These are phyloP conservation scores for Blumeria graminis DNA, from an alignment of 2,329 filamentous ascomycete genomes.

Conservation along the genomic window DNA sequence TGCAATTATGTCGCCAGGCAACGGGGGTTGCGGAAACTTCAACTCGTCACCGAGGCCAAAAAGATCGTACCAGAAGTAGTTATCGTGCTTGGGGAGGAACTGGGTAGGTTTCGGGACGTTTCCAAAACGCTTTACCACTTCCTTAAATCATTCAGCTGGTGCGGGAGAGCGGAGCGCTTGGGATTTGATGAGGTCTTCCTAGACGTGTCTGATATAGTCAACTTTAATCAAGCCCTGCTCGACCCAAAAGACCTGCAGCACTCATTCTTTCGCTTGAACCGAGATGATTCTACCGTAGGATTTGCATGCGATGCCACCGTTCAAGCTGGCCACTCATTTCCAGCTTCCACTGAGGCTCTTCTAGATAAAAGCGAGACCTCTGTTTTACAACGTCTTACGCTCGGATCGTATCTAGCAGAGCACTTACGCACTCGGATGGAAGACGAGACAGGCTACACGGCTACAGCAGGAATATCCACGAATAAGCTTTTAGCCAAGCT, in stretches of 20 bases:
- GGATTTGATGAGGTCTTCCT: constrained; percentile 67
- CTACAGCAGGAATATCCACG: constrained; percentile 68
- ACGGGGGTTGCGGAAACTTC: constrained; percentile 54
- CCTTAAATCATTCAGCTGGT: constrained; percentile 54
- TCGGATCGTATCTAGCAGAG: constrained; percentile 62
- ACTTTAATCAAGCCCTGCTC: constrained; percentile 53
- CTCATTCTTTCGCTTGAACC: constrained; percentile 62
- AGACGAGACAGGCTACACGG: constrained; percentile 57
- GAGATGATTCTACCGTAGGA: constrained; percentile 49
- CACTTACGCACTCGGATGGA: constrained; percentile 52
- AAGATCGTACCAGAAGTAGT: constrained; percentile 62
- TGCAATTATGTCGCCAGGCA: constrained; percentile 82
- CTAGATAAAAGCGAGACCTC: constrained; percentile 4
- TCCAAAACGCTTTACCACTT: constrained; percentile 62
- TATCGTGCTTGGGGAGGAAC: constrained; percentile 66
- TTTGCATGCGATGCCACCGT: constrained; percentile 53
- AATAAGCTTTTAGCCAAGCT: constrained; percentile 75
- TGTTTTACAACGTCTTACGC: constrained; percentile 29
- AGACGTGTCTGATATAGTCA: constrained; percentile 62
- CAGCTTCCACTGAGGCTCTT: constrained; percentile 10
- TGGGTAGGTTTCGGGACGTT: constrained; percentile 62
- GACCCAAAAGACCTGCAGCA: constrained; percentile 36
- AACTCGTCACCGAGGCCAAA: constrained; percentile 62
- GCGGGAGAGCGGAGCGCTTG: constrained; percentile 49
- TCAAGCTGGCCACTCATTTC: constrained; percentile 31